Evolutionary conservation across 2,329 filamentous ascomycete species (phyloP), one percentile per base, ranked within the genome.

Genomic region (Microsporum audouinii): DNA sequence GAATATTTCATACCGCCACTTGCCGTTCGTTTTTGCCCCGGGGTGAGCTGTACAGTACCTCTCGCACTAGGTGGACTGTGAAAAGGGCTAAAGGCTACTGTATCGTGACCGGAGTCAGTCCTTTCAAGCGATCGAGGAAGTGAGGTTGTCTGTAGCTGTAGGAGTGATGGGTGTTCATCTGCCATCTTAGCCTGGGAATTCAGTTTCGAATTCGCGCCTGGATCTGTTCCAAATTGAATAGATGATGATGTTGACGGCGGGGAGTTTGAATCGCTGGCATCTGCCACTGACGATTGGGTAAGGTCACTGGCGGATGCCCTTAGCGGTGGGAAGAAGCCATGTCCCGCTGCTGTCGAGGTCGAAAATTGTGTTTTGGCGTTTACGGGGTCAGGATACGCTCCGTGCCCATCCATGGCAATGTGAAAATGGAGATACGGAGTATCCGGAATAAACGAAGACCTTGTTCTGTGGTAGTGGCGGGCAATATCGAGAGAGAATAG

Each of bases 11-110:
- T 79, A 57, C 83, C 78, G 47, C 89, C 90, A 69, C 88, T 87
- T 38, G 88, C 88, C 68, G 84, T 92, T 66, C 90, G 82, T 76
- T 95, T 95, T 64, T 84, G 83, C 17, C 82, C 79, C 8, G 66
- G 65, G 34, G 63, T 63, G 58, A 67, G 58, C 43, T 60, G 63
- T 31, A 58, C 49, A 57, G 14, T 23, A 14, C 45, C 8, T 55
- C 34, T 36, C 23, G 34, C 31, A 17, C 62, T 63, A 6, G 65
- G 58, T 7, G 64, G 62, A 59, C 64, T 65, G 3, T 57, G 36
- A 8, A 63, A 59, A 49, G 17, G 61, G n/a, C 64, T 51, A 36
- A 23, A 59, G 17, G 66, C 64, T 34, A 63, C 23, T 29, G 62
- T 65, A 53, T 61, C 38, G 38, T 55, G n/a, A 51, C 17, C 12